Base-by-base conservation (phyloP, 2,329 filamentous ascomycete species). In the Alternaria arborescens region DNA sequence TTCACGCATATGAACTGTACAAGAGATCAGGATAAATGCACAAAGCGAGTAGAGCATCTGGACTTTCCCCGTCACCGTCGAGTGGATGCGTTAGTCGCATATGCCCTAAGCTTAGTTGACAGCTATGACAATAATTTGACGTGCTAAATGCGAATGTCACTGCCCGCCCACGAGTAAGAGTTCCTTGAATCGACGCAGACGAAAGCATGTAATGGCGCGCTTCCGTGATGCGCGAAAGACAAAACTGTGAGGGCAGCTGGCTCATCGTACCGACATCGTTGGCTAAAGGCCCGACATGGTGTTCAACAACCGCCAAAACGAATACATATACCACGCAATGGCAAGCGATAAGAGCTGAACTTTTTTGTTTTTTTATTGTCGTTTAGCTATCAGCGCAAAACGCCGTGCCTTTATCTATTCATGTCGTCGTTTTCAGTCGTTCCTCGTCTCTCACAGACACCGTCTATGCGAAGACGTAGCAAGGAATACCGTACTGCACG, bases 401-500 rank as follows among this genome's bases (percentile, higher is more conserved):
- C 42, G 18, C 22, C n/a, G 4, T 12, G 18, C 22, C 22, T 5
- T 16, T 44, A 8, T 44, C 20, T 8, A 38, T 48, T 59, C 34
- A 28, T 52, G 40, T 57, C 20, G n/a, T 48, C 36, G 28, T 55
- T 26, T 18, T 26, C n/a, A 10, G 14, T 40, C 30, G 8, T 26
- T 16, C 42, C 6, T 20, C 32, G 16, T 38, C 32, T 36, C 44
- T 20, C 28, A 22, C 28, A 20, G 3, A 10, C 28, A 12, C 26
- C 48, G 41, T 65, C 65, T 73, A 77, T 38, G 73, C 72, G 55
- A 77, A 76, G 59, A 72, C 69, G 63, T 77, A 77, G 68, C 71
- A 70, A 52, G 74, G 74, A 56, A 77, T 77, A 42, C 75, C 74
- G 58, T 77, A 77, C 75, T 77, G 46, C 20, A 14, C 32, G 2